Evolutionary conservation across 2,329 filamentous ascomycete genomes (phyloP).

Genomic region (Alternaria triticina): DNA sequence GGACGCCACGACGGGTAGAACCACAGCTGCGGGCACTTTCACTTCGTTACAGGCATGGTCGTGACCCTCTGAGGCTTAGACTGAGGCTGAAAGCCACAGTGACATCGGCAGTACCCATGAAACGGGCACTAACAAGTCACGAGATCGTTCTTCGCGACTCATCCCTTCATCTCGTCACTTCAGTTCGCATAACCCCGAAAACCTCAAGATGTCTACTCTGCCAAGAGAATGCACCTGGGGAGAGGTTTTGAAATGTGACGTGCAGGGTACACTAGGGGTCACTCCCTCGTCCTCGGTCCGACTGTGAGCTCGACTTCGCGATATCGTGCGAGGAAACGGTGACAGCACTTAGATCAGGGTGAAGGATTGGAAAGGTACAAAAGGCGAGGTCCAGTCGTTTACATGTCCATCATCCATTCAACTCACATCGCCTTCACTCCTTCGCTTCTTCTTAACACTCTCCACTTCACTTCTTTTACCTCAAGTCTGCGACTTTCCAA

Average conservation of each 20-base stretch:
- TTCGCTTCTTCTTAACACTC: background rate
- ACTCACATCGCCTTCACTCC: background rate
- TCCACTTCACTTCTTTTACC: background rate
- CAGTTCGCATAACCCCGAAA: background rate
- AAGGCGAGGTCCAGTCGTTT: background rate
- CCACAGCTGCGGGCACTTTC: background rate
- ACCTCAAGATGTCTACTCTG: background rate
- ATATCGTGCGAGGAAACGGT: background rate
- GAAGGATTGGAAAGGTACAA: background rate
- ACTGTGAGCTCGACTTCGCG: background rate
- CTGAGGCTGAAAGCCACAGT: background rate
- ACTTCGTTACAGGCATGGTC: background rate
- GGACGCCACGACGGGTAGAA: background rate
- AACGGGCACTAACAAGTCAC: background rate
- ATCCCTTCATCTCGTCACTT: background rate
- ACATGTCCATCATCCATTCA: background rate
- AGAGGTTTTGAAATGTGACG: slow-evolving; percentile 1
- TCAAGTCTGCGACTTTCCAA: slow-evolving; percentile 5
- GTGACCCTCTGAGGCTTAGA: background rate
- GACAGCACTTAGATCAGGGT: background rate
- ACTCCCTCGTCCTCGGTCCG: background rate
- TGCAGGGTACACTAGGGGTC: background rate
- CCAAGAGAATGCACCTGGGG: slow-evolving; percentile 3
- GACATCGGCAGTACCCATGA: background rate
- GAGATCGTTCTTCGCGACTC: background rate